These are phyloP conservation scores for Trypanosoma avium DNA, from an alignment of 208 protist genomes.

Conservation along the genomic window DNA sequence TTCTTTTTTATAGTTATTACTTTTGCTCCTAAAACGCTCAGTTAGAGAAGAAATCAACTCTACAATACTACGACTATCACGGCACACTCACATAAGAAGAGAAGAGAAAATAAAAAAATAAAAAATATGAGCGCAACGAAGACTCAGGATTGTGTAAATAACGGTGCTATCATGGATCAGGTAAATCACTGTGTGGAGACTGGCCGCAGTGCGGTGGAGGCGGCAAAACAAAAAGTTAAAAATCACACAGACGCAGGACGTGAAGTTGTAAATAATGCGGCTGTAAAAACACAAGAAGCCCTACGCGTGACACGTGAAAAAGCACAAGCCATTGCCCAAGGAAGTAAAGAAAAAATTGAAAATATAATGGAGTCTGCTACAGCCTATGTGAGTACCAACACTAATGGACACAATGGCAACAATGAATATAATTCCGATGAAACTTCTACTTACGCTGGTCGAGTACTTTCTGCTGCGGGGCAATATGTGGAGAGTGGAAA, in stretches of 20 bases:
- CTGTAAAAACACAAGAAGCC: slow-evolving; percentile 13
- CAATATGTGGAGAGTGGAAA: slow-evolving; percentile 9
- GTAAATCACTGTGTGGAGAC: slow-evolving; percentile 8
- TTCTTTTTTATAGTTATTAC: too few relatives aligned
- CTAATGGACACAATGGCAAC: neutral
- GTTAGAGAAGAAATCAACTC: neutral
- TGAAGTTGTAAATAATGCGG: slow-evolving; percentile 9
- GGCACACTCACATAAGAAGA: neutral
- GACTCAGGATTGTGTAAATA: neutral
- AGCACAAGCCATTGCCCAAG: slow-evolving; percentile 29
- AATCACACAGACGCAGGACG: slow-evolving; percentile 10
- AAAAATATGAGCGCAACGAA: neutral
- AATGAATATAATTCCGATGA: neutral
- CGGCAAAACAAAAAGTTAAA: slow-evolving; percentile 5
- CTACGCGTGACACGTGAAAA: slow-evolving; percentile 27
- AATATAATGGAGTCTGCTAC: neutral
- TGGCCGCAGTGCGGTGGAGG: neutral
- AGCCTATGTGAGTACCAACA: slow-evolving; percentile 3
- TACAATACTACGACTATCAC: neutral
- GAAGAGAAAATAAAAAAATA: neutral
- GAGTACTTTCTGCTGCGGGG: neutral
- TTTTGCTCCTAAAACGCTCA: neutral
- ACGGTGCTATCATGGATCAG: neutral
- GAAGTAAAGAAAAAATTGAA: slow-evolving; percentile 19
- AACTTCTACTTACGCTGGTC: neutral